These are phyloP conservation scores for Coniochaeta pulveracea DNA, from an alignment of 2,329 filamentous ascomycete species.

Conservation along the genomic window DNA sequence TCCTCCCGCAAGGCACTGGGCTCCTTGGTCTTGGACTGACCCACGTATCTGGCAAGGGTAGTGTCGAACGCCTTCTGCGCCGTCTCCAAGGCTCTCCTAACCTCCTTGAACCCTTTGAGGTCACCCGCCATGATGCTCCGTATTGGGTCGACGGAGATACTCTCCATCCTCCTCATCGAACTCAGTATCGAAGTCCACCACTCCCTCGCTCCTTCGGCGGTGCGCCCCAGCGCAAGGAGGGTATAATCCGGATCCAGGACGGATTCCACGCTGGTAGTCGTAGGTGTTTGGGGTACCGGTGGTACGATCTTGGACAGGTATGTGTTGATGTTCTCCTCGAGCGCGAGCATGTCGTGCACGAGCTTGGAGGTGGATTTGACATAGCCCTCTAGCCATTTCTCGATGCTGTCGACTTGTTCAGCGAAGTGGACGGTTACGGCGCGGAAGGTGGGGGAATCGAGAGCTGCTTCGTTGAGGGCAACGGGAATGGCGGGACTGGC, in stretches of 20 bases:
- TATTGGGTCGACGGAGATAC: constrained; percentile 70
- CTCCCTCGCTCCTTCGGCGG: constrained; percentile 76
- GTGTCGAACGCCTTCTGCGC: constrained; percentile 78
- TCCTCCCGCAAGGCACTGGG: constrained; percentile 84
- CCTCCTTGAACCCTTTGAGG: constrained; percentile 76
- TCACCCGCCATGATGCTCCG: constrained; percentile 68
- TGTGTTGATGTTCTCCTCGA: constrained; percentile 69
- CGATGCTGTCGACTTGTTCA: constrained; percentile 83
- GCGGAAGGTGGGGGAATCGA: constrained; percentile 94
- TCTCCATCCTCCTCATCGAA: constrained; percentile 68
- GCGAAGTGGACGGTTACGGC: constrained; percentile 76
- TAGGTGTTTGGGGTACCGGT: constrained; percentile 3
- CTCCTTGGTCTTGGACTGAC: constrained; percentile 88
- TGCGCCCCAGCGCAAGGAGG: constrained; percentile 70
- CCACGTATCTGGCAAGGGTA: constrained; percentile 68
- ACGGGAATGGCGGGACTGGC: constrained; percentile 53
- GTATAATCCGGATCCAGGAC: constrained; percentile 94
- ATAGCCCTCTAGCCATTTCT: constrained; percentile 74
- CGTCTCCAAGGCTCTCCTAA: constrained; percentile 61
- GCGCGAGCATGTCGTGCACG: constrained; percentile 50
- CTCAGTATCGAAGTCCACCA: constrained; percentile 72
- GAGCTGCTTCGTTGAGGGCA: constrained; percentile 81
- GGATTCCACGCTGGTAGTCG: constrained; percentile 62
- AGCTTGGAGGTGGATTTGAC: constrained; percentile 41
- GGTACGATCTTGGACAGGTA: constrained; percentile 71